Evolutionary conservation across 2,329 filamentous ascomycete species (phyloP).

Genomic region (Paracamarosporium sp.): DNA sequence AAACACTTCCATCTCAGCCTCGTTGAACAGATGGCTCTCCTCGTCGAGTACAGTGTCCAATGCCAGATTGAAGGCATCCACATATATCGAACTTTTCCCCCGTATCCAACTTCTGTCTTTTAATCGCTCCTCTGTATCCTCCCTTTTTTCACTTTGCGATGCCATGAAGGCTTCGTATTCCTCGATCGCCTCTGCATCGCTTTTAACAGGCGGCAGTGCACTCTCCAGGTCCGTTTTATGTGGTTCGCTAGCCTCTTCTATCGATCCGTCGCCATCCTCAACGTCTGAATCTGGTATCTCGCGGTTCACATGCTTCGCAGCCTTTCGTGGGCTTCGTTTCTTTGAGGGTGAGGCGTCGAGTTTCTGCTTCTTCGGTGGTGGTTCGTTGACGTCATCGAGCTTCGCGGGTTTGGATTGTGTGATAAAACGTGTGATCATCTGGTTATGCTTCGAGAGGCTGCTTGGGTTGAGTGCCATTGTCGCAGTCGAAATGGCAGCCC

Average conservation of each 20-base stretch:
- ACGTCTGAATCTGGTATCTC: conserved; percentile 51
- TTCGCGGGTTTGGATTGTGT: conserved; percentile 55
- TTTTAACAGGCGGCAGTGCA: conserved; percentile 69
- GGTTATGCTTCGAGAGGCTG: conserved; percentile 54
- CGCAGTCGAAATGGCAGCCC: conserved; percentile 5
- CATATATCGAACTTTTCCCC: conserved; percentile 89
- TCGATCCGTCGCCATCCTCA: conserved; percentile 45
- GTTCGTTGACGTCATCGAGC: conserved; percentile 48
- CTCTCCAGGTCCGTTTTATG: conserved; percentile 72
- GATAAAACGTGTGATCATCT: conserved; percentile 54
- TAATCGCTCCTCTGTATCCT: conserved; percentile 56
- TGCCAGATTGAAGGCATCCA: conserved; percentile 95
- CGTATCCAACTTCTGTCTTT: conserved; percentile 70
- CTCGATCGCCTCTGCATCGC: conserved; percentile 75
- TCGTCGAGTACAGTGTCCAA: conserved; percentile 88
- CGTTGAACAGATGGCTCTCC: conserved; percentile 85
- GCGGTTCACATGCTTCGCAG: conserved; percentile 21
- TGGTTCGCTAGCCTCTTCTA: conserved; percentile 25
- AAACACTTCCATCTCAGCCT: conserved; percentile 79
- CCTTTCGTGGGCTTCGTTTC: conserved; percentile 26
- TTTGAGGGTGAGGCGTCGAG: conserved; percentile 30
- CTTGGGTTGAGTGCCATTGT: conserved; percentile 47
- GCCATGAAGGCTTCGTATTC: conserved; percentile 77
- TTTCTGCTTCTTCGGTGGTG: conserved; percentile 52
- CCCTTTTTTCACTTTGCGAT: conserved; percentile 55